Percentiles rank a stretch among this genome's conserved stretches.
Conservation (phyloP, 257 asterid species). For the Prunella vulgaris region DNA sequence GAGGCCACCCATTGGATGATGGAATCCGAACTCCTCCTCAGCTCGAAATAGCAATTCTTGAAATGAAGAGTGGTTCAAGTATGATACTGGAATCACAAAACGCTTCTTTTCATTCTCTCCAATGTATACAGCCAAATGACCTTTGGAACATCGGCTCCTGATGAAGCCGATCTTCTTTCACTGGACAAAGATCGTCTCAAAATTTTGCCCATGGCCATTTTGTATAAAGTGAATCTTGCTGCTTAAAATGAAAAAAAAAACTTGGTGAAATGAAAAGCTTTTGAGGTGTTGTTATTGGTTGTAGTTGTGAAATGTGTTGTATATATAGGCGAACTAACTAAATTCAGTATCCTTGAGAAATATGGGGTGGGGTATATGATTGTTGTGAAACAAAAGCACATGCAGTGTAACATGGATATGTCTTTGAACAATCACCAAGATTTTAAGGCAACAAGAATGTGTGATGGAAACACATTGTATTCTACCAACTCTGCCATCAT, state of each 20-base stretch:
- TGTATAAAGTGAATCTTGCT: not conserved
- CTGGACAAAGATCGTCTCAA: not conserved
- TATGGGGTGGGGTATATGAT: not conserved
- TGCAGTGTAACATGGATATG: constrained; percentile 13
- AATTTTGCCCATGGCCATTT: not conserved
- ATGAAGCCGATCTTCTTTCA: no score
- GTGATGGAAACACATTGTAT: not conserved
- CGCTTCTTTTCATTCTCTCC: no score
- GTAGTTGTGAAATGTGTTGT: not conserved
- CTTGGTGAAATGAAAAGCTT: not conserved
- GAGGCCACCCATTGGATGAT: no score
- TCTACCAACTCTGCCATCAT: not conserved
- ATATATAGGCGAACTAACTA: not conserved
- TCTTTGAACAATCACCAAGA: no score
- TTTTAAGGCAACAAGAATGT: not conserved
- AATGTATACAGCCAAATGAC: no score
- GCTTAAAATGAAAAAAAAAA: not conserved
- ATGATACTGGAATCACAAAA: no score
- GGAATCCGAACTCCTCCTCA: no score
- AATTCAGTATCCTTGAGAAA: not conserved
- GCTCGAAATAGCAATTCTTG: no score
- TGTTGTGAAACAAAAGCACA: not conserved
- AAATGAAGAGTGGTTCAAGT: no score
- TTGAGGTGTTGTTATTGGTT: not conserved
- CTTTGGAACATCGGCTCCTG: no score